Evolutionary conservation across 2,329 filamentous ascomycete genomes (phyloP), one percentile per base, ranked within the genome.

Genomic region (Verticillium alfalfae): DNA sequence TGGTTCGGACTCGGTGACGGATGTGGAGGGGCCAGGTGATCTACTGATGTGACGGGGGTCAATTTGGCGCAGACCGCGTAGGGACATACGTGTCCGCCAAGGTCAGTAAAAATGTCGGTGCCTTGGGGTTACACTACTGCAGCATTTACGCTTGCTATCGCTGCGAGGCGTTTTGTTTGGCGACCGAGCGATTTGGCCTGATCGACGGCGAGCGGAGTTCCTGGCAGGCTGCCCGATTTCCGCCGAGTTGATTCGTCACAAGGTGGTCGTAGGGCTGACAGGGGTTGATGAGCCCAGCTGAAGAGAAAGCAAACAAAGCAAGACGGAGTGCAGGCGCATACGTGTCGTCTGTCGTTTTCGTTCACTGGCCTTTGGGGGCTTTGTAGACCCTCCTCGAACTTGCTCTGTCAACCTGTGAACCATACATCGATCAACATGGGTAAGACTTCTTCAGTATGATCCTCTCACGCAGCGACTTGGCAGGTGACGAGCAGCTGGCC

Each of bases 201-300:
- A 61, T 63, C 45, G 34, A 57, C 61, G 57, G 39, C 31, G 36
- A 59, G 62, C 63, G 63, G 63, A 59, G 60, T 36, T 39, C 52
- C 45, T 62, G 63, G 64, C 64, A 65, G 63, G 63, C 63, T 62
- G 57, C 63, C 37, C 62, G 38, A 62, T 65, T 64, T n/a, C 38
- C 39, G 18, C 16, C 36, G 34, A 54, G 18, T 4, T 64, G 62
- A 64, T 65, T 65, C 61, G 63, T 34, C 34, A 34, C 13, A 22
- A 34, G 7, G 26, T 22, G 31, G 34, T 57, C 34, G 22, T 59
- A 65, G 62, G 63, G 63, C 63, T 65, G 63, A 65, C 41, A 52
- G 45, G 45, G 45, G 45, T 41, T 10, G 3, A 26, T 5, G 45
- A 52, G 45, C 22, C 45, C 45, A 52, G 45, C 45, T 22, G 45